Percentiles rank a stretch among this genome's conserved stretches.
Evolutionary conservation across 2,329 filamentous ascomycete genomes (phyloP).

Genomic region (Hypoxylon sp.): DNA sequence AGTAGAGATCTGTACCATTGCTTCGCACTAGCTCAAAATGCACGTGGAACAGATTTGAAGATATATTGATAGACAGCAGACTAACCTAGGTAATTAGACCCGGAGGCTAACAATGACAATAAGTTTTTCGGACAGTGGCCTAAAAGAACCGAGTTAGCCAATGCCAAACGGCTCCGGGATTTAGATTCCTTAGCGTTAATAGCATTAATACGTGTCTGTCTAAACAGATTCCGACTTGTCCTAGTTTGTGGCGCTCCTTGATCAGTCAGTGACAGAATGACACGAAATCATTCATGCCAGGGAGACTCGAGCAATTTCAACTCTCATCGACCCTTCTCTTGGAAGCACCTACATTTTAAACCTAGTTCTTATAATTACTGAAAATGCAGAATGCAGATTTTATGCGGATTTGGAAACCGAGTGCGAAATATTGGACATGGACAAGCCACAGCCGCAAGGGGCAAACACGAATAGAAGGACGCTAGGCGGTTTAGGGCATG

Average conservation of each 20-base stretch:
- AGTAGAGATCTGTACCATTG: conserved; percentile 2
- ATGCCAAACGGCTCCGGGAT: background rate
- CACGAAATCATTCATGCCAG: conserved; percentile 9
- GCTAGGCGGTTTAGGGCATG: conserved; percentile 34
- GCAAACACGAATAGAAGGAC: conserved; percentile 13
- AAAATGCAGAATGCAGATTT: conserved; percentile 8
- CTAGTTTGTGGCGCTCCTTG: conserved; percentile 11
- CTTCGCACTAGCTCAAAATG: background rate
- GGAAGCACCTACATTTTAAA: background rate
- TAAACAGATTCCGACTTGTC: background rate
- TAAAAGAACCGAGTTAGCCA: background rate
- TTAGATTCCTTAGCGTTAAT: background rate
- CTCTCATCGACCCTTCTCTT: background rate
- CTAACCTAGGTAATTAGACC: background rate
- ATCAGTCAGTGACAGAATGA: conserved; percentile 15
- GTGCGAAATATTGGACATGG: conserved; percentile 10
- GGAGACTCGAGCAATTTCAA: background rate
- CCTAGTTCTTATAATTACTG: conserved; percentile 5
- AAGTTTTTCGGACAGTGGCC: background rate
- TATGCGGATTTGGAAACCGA: conserved; percentile 5
- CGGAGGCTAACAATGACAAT: background rate
- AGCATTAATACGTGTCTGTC: no score
- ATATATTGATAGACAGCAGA: conserved; percentile 1
- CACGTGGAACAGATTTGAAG: conserved; percentile 2
- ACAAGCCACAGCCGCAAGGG: conserved; percentile 34